Conservation (phyloP, 2,329 filamentous ascomycete genomes). For the Sporothrix phasma region DNA sequence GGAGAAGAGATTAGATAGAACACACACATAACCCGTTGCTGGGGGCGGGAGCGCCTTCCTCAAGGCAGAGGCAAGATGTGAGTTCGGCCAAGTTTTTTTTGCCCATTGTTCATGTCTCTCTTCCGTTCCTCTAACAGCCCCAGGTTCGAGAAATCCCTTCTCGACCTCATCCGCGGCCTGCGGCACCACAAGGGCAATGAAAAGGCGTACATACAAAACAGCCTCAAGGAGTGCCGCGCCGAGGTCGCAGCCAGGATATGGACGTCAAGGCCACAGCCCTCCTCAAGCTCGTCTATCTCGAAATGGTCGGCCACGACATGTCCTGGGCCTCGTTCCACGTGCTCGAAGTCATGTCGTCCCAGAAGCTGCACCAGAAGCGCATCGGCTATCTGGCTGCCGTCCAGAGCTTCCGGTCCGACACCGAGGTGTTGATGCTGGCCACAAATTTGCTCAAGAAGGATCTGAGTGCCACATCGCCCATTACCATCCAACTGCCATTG, state of each 20-base stretch:
- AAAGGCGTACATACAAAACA: conserved; percentile 88
- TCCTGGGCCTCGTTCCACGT: conserved; percentile 98
- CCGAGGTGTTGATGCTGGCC: conserved; percentile 93
- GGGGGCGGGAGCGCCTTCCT: conserved; percentile 1
- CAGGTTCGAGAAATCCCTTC: conserved; percentile 98
- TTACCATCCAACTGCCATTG: conserved; percentile 78
- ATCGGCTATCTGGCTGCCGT: conserved; percentile 92
- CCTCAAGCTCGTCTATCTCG: conserved; percentile 90
- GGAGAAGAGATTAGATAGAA: background rate
- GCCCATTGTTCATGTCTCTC: background rate
- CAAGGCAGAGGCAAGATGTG: conserved; percentile 11
- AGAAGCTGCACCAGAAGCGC: conserved; percentile 89
- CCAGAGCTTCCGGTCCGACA: conserved; percentile 91
- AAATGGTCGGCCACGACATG: conserved; percentile 99
- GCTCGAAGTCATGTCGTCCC: conserved; percentile 95
- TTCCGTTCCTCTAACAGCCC: conserved; percentile 17
- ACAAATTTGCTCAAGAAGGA: conserved; percentile 97
- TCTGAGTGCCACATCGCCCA: conserved; percentile 59
- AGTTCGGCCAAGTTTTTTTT: background rate
- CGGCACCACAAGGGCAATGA: conserved; percentile 93
- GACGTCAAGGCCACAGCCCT: conserved; percentile 94
- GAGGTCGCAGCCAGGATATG: conserved; percentile 94
- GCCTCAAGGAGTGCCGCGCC: conserved; percentile 85
- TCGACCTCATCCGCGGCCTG: conserved; percentile 94
- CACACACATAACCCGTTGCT: background rate